phyloP scores from a whole-genome alignment of 2,329 filamentous ascomycete species.

The Fusarium burgessii region DNA sequence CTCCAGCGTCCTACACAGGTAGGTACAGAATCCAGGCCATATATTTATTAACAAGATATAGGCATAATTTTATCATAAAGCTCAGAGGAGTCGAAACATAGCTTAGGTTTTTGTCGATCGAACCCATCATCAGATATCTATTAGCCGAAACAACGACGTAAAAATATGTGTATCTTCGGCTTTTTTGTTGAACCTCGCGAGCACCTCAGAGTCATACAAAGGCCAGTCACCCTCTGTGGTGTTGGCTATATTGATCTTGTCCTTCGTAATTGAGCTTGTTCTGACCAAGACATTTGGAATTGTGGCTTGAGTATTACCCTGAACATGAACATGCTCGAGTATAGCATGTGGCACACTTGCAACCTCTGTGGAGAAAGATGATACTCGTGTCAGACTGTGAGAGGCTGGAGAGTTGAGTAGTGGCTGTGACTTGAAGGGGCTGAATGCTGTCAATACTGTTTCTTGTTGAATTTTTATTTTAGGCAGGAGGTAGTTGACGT shows the following conservation, averaged over 20 bases:
- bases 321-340: not conserved
- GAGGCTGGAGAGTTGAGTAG: conserved; percentile 44
- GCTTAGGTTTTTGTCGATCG: too few species aligned
- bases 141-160: not conserved
- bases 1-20: too few species aligned
- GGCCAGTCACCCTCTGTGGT: not conserved
- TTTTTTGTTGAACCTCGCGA: not conserved
- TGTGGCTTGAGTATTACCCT: conserved; percentile 29
- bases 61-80: too few species aligned
- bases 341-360: conserved; percentile 43
- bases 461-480: not conserved
- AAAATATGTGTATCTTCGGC: not conserved
- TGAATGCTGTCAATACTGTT: conserved; percentile 4
- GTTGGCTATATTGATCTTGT: conserved; percentile 20
- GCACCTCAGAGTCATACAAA: not conserved
- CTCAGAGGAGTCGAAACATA: too few species aligned
- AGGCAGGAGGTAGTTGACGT: conserved; percentile 19
- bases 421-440: conserved; percentile 34
- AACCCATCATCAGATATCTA: too few species aligned
- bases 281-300: conserved; percentile 13
- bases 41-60: too few species aligned
- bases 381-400: conserved; percentile 52
- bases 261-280: conserved; percentile 9
- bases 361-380: conserved; percentile 27
- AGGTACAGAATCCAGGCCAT: too few species aligned